Percentiles rank a stretch among this genome's conserved stretches.
phyloP scores from a whole-genome alignment of 495 filamentous ascomycete genomes.

The Sporormia fimetaria region DNA sequence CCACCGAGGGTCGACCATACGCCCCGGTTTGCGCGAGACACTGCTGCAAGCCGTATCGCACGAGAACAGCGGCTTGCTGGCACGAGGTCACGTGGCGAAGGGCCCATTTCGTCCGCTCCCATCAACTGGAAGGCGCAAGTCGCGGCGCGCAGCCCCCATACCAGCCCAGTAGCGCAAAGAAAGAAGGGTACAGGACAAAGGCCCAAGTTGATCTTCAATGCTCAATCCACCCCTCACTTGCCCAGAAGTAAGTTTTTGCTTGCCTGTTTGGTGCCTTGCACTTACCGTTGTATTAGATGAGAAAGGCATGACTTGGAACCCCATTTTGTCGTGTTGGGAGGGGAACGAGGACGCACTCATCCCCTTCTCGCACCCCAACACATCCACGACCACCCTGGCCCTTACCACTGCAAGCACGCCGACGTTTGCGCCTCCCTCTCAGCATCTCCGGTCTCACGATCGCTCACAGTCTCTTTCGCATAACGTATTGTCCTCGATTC shows the following conservation, averaged over 20 bases:
- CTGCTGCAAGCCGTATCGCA: conserved; percentile 77
- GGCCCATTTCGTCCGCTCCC: conserved; percentile 51
- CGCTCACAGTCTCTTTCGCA: conserved; percentile 24
- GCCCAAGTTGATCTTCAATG: conserved; percentile 61
- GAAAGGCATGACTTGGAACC: conserved; percentile 94
- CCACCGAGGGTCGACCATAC: conserved; percentile 41
- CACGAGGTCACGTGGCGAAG: conserved; percentile 32
- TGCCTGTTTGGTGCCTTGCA: too few relatives aligned
- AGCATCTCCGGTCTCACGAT: conserved; percentile 35
- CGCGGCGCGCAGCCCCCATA: conserved; percentile 43
- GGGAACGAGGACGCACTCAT: conserved; percentile 79
- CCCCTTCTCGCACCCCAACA: conserved; percentile 47
- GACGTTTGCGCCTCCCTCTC: conserved; percentile 20
- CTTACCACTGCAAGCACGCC: conserved; percentile 25
- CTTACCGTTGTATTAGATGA: conserved; percentile 45
- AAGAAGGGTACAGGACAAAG: conserved; percentile 41
- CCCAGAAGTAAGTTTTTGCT: conserved; percentile 52
- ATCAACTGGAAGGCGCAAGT: conserved; percentile 74
- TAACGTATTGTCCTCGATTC: conserved; percentile 24
- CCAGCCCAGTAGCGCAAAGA: conserved; percentile 49
- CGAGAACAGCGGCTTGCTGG: conserved; percentile 56
- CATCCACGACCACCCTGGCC: conserved; percentile 24
- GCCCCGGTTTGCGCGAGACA: conserved; percentile 88
- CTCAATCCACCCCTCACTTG: conserved; percentile 46
- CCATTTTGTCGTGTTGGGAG: conserved; percentile 75